These are phyloP conservation scores for Calonectria ilicicola DNA, from an alignment of 2,329 filamentous ascomycete genomes.

Conservation along the genomic window DNA sequence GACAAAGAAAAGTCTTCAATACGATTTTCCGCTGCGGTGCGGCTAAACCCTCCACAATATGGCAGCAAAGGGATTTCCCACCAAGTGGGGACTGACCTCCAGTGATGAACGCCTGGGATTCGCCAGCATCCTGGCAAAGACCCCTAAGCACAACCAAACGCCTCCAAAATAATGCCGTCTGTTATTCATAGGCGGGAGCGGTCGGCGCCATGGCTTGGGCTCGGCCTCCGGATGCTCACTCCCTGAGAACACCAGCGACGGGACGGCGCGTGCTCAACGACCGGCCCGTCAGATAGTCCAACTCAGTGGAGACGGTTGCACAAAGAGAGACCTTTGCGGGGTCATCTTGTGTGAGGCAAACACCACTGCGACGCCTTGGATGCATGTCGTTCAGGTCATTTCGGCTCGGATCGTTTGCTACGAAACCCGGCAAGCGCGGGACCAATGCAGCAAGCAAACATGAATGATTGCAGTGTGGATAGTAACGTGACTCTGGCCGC, in stretches of 20 bases:
- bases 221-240: slow-evolving; percentile 10
- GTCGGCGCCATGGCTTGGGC: slow-evolving; percentile 1
- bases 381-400: background rate
- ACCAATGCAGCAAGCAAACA: slow-evolving; percentile 9
- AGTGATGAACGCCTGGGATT: slow-evolving; percentile 18
- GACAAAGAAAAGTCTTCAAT: slow-evolving; percentile 33
- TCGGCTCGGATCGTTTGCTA: background rate
- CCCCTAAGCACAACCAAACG: slow-evolving; percentile 1
- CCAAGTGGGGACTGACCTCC: slow-evolving; percentile 27
- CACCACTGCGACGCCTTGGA: too few species aligned
- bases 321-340: slow-evolving; percentile 31
- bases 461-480: slow-evolving; percentile 8
- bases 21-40: slow-evolving; percentile 29
- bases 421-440: background rate
- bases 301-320: slow-evolving; percentile 16
- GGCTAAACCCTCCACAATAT: slow-evolving; percentile 16
- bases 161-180: background rate
- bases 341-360: slow-evolving; percentile 32
- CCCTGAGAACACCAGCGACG: slow-evolving; percentile 19
- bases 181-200: background rate
- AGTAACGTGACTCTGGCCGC: slow-evolving; percentile 40
- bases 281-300: background rate
- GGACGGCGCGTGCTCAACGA: slow-evolving; percentile 27
- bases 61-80: slow-evolving; percentile 23
- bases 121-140: background rate